Evolutionary conservation across 1,284 basidiomycete species (phyloP), one percentile per base, ranked within the genome.

Genomic region (Leccinum angustisporum): DNA sequence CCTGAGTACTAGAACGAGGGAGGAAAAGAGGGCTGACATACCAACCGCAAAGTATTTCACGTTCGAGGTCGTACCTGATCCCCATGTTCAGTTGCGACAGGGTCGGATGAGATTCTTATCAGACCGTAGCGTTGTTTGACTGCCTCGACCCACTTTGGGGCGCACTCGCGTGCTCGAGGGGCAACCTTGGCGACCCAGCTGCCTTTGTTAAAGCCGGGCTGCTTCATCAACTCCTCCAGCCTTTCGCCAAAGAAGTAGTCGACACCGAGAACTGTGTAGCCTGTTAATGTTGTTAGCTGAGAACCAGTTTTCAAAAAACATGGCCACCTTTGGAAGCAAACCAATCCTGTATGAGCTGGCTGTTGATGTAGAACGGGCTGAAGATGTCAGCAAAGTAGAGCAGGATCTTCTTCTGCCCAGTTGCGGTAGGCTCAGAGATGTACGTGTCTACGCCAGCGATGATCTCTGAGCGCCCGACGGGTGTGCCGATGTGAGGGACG

Each of bases 241-340:
- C 78, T 73, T 61, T 86, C 83, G 6, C 85, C 85, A 63, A 84
- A 78, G 69, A 86, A 83, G 68, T 84, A 86, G 63, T 86, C 85
- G 40, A 80, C 70, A 1, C 83, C 84, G 9, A 84, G 71, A 1
- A 86, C 83, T 53, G 75, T 72, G 68, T 79, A 85, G 1, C 85
- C 84, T 86, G 31, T 27, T 51, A 31, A 25, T 14, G 8, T 34
- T n/a, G 8, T 56, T 18, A 34, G 30, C 16, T 13, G 16, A 2
- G 18, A 43, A 33, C 40, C 11, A 21, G n/a, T 16, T 4, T n/a
- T 8, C n/a, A 31, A 43, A n/a, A 25, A 68, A 6, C 1, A 1
- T 10, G 18, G 71, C n/a, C 59, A 83, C 82, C 81, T 27, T 81
- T 76, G 14, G 76, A 72, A 5, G 84, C 83, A 62, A 80, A 85